Base-by-base conservation (phyloP, 768 basidiomycete genomes). In the Pulveroboletus frians region DNA sequence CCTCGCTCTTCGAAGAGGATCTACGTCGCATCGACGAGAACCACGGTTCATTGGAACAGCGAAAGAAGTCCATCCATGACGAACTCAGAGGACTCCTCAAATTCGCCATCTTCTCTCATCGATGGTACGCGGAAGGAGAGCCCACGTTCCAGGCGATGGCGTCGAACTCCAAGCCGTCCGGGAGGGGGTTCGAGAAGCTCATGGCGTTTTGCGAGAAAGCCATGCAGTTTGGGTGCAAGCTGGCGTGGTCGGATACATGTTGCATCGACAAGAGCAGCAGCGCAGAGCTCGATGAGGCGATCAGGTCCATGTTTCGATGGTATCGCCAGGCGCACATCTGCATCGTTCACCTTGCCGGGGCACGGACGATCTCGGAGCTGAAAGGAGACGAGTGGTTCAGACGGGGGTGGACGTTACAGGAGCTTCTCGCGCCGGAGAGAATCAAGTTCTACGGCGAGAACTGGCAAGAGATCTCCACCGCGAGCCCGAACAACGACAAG, bases 301-400 rank as follows among this genome's bases (percentile, higher is more conserved):
- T 57, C 29, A 45, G 55, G 32, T 57, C 56, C 3, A 57, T 57
- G 56, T 57, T 52, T 27, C 50, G 55, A 14, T 57, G 55, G 56
- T 57, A 57, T 34, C 50, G 45, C 5, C 37, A 39, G 5, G 50
- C 56, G 13, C 36, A 46, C 23, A 26, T 57, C 4, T 58, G 56
- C 46, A 46, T 58, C 32, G 46, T 58, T 1, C 52, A 54, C 27
- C 52, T 58, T 7, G 32, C 60, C 4, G 45, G 46, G 4, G 18
- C 55, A 3, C 38, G 34, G 4, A 44, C 30, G 31, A 14, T 51
- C n/a, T n/a, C 6, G 9, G 42, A 23, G 20, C 35, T 15, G 42
- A 30, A 38, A n/a, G 32, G 38, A 1, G 55, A 56, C 17, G 49
- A 47, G 20, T 56, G 55, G 55, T 56, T 56, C 21, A 51, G 38